Conservation (phyloP, 2,329 filamentous ascomycete species). For the Aureobasidium sp. region DNA sequence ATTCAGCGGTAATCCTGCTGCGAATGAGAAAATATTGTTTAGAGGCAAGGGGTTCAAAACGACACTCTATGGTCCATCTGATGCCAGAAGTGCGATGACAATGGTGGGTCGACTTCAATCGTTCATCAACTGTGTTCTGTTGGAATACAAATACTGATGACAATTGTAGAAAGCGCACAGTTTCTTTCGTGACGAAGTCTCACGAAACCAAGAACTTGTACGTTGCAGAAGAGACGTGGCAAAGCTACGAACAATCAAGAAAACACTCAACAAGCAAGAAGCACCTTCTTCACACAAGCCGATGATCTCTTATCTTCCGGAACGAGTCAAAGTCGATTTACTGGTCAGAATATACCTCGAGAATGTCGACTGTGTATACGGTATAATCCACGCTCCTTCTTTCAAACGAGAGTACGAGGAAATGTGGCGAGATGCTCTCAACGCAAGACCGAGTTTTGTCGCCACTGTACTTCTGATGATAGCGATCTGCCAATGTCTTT, state of each 20-base stretch:
- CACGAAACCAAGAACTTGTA: conserved; percentile 30
- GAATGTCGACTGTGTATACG: conserved; percentile 45
- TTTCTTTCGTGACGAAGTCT: conserved; percentile 12
- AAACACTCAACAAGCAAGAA: conserved; percentile 18
- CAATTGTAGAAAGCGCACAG: neutral
- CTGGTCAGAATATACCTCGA: conserved; percentile 43
- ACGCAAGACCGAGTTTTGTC: conserved; percentile 30
- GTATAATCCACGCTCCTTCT: conserved; percentile 47
- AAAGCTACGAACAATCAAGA: conserved; percentile 21
- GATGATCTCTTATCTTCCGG: conserved; percentile 32
- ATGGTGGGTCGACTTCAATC: conserved; percentile 24
- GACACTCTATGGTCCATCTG: conserved; percentile 38
- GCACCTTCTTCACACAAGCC: conserved; percentile 26
- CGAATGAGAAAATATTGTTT: conserved; percentile 35
- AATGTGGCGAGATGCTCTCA: conserved; percentile 39
- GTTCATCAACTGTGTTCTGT: neutral
- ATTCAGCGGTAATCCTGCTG: neutral
- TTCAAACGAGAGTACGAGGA: conserved; percentile 46
- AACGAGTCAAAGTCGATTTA: conserved; percentile 34
- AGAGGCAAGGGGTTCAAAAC: conserved; percentile 41
- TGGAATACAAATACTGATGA: neutral
- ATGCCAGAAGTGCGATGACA: conserved; percentile 29
- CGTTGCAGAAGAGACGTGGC: conserved; percentile 27
- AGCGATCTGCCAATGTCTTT: conserved; percentile 32
- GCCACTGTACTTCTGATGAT: conserved; percentile 36